These are phyloP conservation scores for Tuber umbilicatum DNA, from an alignment of 495 filamentous ascomycete species.

Conservation along the genomic window DNA sequence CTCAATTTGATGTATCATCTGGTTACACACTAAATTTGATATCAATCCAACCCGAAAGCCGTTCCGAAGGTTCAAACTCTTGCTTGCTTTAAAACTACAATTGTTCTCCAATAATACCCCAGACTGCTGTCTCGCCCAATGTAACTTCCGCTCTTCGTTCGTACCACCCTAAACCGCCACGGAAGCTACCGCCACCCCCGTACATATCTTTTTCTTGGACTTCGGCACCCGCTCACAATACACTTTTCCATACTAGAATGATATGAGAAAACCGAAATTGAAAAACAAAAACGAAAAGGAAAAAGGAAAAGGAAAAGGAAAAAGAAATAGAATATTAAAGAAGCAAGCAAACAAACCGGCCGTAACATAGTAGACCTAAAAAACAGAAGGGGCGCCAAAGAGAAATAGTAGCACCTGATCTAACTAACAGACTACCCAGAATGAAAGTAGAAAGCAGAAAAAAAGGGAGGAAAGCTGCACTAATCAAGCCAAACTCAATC, in stretches of 20 bases:
- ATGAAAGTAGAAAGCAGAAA: neutral
- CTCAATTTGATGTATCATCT: neutral
- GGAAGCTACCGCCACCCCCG: neutral
- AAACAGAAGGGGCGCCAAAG: neutral
- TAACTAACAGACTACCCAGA: neutral
- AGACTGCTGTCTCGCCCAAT: neutral
- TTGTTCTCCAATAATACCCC: neutral
- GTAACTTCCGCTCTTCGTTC: neutral
- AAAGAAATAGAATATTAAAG: neutral
- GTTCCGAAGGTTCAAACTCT: neutral
- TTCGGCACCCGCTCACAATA: neutral
- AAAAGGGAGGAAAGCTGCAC: neutral
- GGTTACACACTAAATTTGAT: conserved; percentile 6
- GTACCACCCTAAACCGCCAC: neutral
- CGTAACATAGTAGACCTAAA: neutral
- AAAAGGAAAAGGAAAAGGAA: neutral
- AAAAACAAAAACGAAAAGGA: neutral
- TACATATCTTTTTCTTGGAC: neutral
- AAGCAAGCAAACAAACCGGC: neutral
- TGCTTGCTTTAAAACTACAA: neutral
- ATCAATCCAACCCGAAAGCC: conserved; percentile 11
- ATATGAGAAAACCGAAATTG: neutral
- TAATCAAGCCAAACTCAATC: conserved; percentile 18
- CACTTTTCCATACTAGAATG: neutral
- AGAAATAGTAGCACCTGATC: neutral